Conservation (phyloP, 768 basidiomycete species). For the Russula abietina region DNA sequence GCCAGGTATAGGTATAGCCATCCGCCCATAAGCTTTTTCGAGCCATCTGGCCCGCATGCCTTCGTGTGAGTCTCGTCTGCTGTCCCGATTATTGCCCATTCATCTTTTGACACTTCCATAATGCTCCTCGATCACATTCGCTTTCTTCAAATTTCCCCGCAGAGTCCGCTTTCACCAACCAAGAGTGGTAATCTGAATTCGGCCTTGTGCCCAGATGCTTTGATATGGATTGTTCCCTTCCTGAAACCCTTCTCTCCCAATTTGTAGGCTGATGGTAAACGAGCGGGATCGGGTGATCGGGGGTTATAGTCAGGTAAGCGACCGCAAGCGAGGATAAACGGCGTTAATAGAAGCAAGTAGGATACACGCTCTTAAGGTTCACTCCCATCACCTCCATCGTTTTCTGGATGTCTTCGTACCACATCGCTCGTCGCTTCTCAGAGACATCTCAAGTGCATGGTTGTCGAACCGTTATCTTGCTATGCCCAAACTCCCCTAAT, state of each 20-base stretch:
- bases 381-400: background rate
- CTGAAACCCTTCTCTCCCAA: background rate
- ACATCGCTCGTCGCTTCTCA: background rate
- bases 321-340: background rate
- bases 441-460: background rate
- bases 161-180: background rate
- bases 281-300: background rate
- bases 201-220: background rate
- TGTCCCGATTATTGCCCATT: conserved; percentile 9
- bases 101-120: background rate
- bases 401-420: background rate
- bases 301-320: background rate
- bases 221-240: background rate
- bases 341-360: background rate
- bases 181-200: conserved; percentile 1
- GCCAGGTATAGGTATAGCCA: background rate
- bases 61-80: conserved; percentile 3
- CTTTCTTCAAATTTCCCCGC: background rate
- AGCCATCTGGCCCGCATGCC: background rate
- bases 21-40: background rate
- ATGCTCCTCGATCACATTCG: background rate
- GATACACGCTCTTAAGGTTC: background rate
- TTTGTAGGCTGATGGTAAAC: background rate
- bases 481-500: background rate
- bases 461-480: background rate